Base-by-base conservation (phyloP, 495 filamentous ascomycete genomes). In the Penicillium lividum region DNA sequence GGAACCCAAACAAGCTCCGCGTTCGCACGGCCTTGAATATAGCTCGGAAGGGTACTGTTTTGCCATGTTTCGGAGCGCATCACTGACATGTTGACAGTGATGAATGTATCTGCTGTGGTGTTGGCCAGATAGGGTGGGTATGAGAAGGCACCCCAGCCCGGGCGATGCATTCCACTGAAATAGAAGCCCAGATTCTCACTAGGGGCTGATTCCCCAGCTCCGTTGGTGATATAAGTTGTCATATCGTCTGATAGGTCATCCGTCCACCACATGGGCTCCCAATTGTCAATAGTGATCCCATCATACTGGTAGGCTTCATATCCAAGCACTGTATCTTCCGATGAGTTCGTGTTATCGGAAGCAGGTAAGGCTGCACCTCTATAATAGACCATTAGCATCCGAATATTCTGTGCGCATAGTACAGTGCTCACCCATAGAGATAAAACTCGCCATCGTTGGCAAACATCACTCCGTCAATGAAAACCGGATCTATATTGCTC, bases 181-280 rank as follows among this genome's bases (percentile, higher is more conserved):
- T 90, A 89, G 74, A 86, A 92, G 0, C 82, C 87, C 53, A 82
- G 77, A 58, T 91, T 87, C 69, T 92, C 88, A 8, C 87, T 89
- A 0, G 88, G 87, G 5, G 82, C 84, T 11, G 79, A 87, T 7
- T 80, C 85, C 0, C 77, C 80, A 2, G 80, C 88, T 10, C 88
- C 89, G 58, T 80, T 82, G 5, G 86, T 82, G 43, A 92, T 65
- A 64, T 86, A 90, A 38, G 82, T 77, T 4, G 84, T 90, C 34
- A 89, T 56, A 28, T 64, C 67, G 8, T 61, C 43, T 0, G 80
- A 65, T 0, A 87, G 73, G 6, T 63, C 16, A 7, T 61, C 60
- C 8, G 65, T 46, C 28, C 67, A 11, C 62, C 81, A 84, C 9
- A 75, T 73, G 0, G 73, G 58, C n/a, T 30, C 10, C 71, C 84